Evolutionary conservation across 192 early-diverging fungal genomes (phyloP).

Genomic region (Coemansia sp.): DNA sequence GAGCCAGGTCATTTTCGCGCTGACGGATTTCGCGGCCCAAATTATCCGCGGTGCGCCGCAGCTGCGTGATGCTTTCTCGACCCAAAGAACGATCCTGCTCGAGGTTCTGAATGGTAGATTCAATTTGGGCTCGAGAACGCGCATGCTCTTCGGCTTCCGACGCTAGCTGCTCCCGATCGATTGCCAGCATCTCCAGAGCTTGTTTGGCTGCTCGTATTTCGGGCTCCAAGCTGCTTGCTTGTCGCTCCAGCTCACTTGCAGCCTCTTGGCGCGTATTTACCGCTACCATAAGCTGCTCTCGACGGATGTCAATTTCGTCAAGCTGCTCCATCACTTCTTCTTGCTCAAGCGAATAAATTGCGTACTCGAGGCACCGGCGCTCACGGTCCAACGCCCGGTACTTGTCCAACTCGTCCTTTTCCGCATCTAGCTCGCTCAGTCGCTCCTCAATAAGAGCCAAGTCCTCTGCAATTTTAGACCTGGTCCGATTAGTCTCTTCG

Average conservation of each 20-base stretch:
- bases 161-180: slow-evolving; percentile 69
- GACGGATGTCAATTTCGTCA: slow-evolving; percentile 61
- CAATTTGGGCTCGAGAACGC: slow-evolving; percentile 73
- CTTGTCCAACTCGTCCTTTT: slow-evolving; percentile 88
- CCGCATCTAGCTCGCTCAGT: slow-evolving; percentile 83
- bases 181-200: slow-evolving; percentile 61
- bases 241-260: slow-evolving; percentile 55
- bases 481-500: slow-evolving; percentile 80
- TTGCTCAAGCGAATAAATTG: slow-evolving; percentile 89
- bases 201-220: slow-evolving; percentile 65
- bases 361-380: slow-evolving; percentile 84
- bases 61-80: slow-evolving; percentile 52
- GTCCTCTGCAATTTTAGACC: slow-evolving; percentile 85
- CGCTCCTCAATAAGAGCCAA: slow-evolving; percentile 85
- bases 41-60: slow-evolving; percentile 33
- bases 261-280: slow-evolving; percentile 61
- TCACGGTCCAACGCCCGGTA: slow-evolving; percentile 86
- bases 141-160: slow-evolving; percentile 74
- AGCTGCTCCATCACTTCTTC: slow-evolving; percentile 74
- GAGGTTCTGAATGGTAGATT: slow-evolving; percentile 76
- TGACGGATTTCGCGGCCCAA: slow-evolving; percentile 38
- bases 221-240: slow-evolving; percentile 51
- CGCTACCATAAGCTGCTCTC: slow-evolving; percentile 56
- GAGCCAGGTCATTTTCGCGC: slow-evolving; percentile 61
- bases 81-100: slow-evolving; percentile 61